Base-by-base conservation (phyloP, 2,329 filamentous ascomycete genomes). In the Helminthosporium solani region DNA sequence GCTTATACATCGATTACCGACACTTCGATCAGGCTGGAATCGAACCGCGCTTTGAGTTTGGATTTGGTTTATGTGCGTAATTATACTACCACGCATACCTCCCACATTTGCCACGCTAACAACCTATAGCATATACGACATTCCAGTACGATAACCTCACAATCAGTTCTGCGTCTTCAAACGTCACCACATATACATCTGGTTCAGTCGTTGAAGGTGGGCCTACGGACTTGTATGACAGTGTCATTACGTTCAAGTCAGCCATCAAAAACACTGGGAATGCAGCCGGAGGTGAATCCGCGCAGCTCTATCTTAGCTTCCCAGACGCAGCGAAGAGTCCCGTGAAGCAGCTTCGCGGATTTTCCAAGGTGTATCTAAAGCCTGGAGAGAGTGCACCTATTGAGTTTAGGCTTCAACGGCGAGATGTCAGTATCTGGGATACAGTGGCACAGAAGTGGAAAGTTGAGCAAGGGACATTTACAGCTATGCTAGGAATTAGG, bases 391-490 rank as follows among this genome's bases (percentile, higher is more conserved):
- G 78, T 37, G 75, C 72, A 7, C 78, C 76, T 2, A 92, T 92
- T 70, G 76, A 70, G 0, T 84, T 81, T 1, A 77, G 81, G 6
- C 68, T 96, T 37, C 88, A 83, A 7, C 79, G 90, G 25, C 82
- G 88, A 41, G 91, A 96, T 64, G 55, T 96, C 47, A 90, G 86
- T 68, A 90, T 89, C 71, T 96, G 91, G 91, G 88, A 95, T 56
- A 74, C 81, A 0, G 75, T 63, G 1, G 66, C 73, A 6, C 90
- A 96, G 76, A 83, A 95, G 73, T 96, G 91, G 90, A 80, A 88
- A 30, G 18, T 70, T n/a, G n/a, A n/a, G n/a, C n/a, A n/a, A n/a
- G n/a, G n/a, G n/a, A n/a, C n/a, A n/a, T n/a, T n/a, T n/a, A n/a
- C n/a, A n/a, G n/a, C n/a, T n/a, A n/a, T n/a, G n/a, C n/a, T n/a